phyloP scores from a whole-genome alignment of 305 asterid species.

The Rubia balearica region DNA sequence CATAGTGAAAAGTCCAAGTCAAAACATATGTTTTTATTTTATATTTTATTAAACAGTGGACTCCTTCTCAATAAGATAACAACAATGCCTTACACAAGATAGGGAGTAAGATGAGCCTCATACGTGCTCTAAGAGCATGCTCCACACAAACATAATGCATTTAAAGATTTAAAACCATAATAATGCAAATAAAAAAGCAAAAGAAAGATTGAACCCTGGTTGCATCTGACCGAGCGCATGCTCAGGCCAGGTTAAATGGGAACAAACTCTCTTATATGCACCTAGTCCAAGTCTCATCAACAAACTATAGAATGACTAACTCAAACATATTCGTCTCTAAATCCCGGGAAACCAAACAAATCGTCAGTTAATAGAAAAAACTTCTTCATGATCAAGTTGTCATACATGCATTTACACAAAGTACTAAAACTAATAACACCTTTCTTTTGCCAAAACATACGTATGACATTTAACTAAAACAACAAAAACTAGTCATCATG shows the following conservation, averaged over 20 bases:
- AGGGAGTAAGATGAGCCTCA: too few relatives aligned
- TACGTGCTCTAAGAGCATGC: too few relatives aligned
- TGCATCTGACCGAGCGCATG: too few relatives aligned
- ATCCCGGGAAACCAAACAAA: constrained; percentile 5
- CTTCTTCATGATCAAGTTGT: not conserved
- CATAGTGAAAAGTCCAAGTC: not conserved
- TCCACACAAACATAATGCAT: too few relatives aligned
- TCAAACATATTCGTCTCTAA: not conserved
- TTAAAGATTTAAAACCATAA: too few relatives aligned
- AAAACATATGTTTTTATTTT: too few relatives aligned
- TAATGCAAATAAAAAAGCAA: too few relatives aligned
- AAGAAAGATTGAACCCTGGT: too few relatives aligned
- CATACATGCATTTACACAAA: not conserved
- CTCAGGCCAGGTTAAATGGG: constrained; percentile 2
- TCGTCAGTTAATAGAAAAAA: not conserved
- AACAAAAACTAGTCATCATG: not conserved
- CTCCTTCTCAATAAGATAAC: too few relatives aligned
- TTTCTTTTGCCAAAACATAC: not conserved
- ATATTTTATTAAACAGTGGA: too few relatives aligned
- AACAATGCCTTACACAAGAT: too few relatives aligned
- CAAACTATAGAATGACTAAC: not conserved
- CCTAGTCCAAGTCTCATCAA: not conserved
- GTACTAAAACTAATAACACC: not conserved
- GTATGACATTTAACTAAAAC: not conserved
- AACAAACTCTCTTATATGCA: not conserved